Conservation (phyloP, 176 grass and related monocot species). For the Dendrocalamus sinicus region DNA sequence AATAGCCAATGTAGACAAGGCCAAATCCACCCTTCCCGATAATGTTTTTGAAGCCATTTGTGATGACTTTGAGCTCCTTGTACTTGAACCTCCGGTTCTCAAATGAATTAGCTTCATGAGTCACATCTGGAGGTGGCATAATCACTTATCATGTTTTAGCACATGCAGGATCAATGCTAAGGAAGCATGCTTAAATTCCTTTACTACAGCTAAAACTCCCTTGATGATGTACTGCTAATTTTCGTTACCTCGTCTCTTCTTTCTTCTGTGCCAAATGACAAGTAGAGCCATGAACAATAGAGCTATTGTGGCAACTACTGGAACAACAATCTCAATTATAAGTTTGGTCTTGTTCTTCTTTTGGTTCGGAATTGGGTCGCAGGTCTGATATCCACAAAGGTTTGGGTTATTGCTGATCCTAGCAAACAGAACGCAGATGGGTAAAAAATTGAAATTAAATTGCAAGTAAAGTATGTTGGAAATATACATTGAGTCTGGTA, state of each 20-base stretch:
- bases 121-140: neutral
- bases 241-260: constrained; percentile 15
- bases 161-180: neutral
- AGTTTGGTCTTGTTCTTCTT: constrained; percentile 23
- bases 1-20: constrained; percentile 35
- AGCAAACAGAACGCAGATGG: neutral
- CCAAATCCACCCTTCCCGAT: constrained; percentile 51
- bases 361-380: neutral
- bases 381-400: constrained; percentile 36
- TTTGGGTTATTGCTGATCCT: constrained; percentile 45
- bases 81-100: constrained; percentile 39
- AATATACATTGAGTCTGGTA: too few species aligned
- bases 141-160: neutral
- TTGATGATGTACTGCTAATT: neutral
- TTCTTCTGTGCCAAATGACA: constrained; percentile 26
- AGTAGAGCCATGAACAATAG: constrained; percentile 11
- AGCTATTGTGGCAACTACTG: constrained; percentile 7
- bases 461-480: neutral
- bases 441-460: constrained; percentile 8
- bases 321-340: constrained; percentile 18
- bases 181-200: neutral
- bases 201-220: neutral
- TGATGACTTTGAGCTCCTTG: constrained; percentile 51
- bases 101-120: neutral
- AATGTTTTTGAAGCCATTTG: constrained; percentile 34